A percentile compares a stretch with the other conserved stretches of the same genome.
Conservation (phyloP, 768 basidiomycete species). For the Leccinum disarticulatum region DNA sequence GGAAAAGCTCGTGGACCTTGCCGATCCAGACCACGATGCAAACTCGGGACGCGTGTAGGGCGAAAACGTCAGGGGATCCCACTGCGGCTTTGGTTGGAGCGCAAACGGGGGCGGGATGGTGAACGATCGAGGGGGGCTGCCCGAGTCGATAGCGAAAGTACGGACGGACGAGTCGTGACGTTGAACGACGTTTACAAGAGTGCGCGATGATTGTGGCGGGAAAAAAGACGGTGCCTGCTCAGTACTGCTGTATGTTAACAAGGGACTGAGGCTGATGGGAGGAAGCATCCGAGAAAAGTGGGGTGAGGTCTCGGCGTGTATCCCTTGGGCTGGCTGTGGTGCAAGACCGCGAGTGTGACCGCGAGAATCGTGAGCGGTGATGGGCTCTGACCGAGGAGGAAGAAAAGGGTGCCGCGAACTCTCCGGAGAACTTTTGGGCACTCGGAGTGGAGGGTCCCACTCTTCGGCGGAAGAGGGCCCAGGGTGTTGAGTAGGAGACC, state of each 20-base stretch:
- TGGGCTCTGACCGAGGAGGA: conserved; percentile 10
- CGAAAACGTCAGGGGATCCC: conserved; percentile 49
- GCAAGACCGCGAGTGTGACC: conserved; percentile 12
- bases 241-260: conserved; percentile 16
- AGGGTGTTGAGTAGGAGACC: conserved; percentile 19
- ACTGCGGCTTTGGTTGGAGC: conserved; percentile 65
- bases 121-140: conserved; percentile 10
- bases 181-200: conserved; percentile 15
- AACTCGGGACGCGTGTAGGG: conserved; percentile 39
- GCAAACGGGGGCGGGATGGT: conserved; percentile 57
- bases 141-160: conserved; percentile 15
- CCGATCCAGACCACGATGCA: conserved; percentile 35
- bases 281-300: conserved; percentile 30
- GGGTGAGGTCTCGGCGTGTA: conserved; percentile 22
- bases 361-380: conserved; percentile 14
- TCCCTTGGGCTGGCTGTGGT: conserved; percentile 12
- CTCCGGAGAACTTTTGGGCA: conserved; percentile 11
- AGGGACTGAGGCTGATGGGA: conserved; percentile 21
- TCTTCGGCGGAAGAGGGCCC: conserved; percentile 19
- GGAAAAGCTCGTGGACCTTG: conserved; percentile 20
- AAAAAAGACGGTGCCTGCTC: conserved; percentile 23
- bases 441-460: conserved; percentile 16
- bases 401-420: not conserved
- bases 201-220: conserved; percentile 34
- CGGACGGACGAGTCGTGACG: conserved; percentile 24